These are phyloP conservation scores for Flaveria robusta DNA, from an alignment of 129 eudicot species.

Conservation along the genomic window DNA sequence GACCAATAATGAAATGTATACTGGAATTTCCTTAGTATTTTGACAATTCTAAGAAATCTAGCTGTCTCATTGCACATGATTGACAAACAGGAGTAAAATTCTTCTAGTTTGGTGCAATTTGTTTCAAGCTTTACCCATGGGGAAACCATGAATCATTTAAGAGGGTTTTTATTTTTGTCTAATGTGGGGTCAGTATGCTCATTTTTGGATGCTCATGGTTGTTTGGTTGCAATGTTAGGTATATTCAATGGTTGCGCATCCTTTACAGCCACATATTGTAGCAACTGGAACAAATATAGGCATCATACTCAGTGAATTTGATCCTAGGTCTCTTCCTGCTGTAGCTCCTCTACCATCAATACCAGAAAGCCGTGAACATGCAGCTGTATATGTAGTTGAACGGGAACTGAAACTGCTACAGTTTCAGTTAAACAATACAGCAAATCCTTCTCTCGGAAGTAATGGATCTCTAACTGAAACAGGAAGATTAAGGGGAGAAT, in stretches of 20 bases:
- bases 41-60: background rate
- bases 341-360: slow-evolving; percentile 84
- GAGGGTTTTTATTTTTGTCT: background rate
- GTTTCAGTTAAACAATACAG: slow-evolving; percentile 78
- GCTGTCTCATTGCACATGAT: slow-evolving; percentile 8
- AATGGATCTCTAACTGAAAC: slow-evolving; percentile 77
- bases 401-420: slow-evolving; percentile 83
- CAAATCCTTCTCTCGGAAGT: slow-evolving; percentile 80
- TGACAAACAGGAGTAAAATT: background rate
- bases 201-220: slow-evolving; percentile 12
- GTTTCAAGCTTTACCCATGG: slow-evolving; percentile 8
- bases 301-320: slow-evolving; percentile 87
- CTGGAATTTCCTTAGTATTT: slow-evolving; percentile 17
- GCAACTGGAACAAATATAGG: slow-evolving; percentile 97
- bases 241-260: slow-evolving; percentile 97
- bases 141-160: background rate
- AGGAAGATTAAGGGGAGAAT: slow-evolving; percentile 78
- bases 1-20: background rate
- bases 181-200: background rate
- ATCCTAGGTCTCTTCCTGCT: slow-evolving; percentile 89
- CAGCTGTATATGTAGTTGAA: slow-evolving; percentile 84
- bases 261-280: slow-evolving; percentile 97
- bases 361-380: slow-evolving; percentile 89
- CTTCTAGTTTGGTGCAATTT: background rate
- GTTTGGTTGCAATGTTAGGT: slow-evolving; percentile 53